Conservation (phyloP, 139 green algal species). For the Chlorella sp. region DNA sequence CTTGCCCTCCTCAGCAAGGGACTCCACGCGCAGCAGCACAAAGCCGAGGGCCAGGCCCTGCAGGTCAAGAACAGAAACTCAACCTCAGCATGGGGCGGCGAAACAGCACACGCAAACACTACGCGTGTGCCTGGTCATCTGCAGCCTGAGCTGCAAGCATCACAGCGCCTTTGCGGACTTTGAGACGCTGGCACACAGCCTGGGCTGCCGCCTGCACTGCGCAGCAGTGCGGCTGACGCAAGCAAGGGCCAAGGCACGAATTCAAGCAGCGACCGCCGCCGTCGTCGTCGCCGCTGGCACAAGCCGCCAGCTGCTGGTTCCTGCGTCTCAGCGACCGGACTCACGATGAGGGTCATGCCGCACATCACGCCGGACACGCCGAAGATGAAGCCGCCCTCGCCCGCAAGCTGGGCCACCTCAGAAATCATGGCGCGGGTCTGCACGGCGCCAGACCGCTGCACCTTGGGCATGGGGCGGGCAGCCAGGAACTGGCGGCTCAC, state of each 20-base stretch:
- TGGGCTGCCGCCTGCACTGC: no score
- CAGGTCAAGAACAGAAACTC: background rate
- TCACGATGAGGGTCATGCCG: conserved; percentile 89
- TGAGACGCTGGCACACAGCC: no score
- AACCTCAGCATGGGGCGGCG: background rate
- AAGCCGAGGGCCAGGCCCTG: conserved; percentile 96
- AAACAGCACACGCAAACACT: background rate
- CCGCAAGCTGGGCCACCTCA: conserved; percentile 85
- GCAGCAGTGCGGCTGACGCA: no score
- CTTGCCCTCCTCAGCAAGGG: conserved; percentile 91
- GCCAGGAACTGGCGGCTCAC: conserved; percentile 22
- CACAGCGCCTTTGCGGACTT: no score
- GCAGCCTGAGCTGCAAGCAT: no score
- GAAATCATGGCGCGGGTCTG: conserved; percentile 40
- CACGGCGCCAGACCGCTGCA: conserved; percentile 12
- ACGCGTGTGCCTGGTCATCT: background rate
- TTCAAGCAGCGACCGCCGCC: no score
- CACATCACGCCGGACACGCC: conserved; percentile 82
- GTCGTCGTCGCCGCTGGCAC: no score
- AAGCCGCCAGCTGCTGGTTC: no score
- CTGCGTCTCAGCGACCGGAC: background rate
- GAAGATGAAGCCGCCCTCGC: conserved; percentile 81
- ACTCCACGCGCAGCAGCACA: conserved; percentile 91
- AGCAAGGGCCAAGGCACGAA: no score
- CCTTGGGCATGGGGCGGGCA: conserved; percentile 4